A percentile compares a stretch with the other conserved stretches of the same genome.
These are phyloP conservation scores for Populus trichocarpa DNA, from an alignment of 441 rosid genomes.

Conservation along the genomic window DNA sequence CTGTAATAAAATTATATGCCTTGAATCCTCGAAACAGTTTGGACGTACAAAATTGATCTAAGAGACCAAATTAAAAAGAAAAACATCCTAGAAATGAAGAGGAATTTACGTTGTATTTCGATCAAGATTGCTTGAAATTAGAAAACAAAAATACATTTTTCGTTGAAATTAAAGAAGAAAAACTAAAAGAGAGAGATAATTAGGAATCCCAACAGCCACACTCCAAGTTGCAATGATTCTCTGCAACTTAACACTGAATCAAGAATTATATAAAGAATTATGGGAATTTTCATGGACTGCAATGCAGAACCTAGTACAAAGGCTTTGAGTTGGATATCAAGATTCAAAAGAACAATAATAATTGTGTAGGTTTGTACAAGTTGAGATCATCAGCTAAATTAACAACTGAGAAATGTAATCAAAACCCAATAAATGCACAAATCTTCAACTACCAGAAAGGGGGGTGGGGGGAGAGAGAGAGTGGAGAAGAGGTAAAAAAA, in stretches of 20 bases:
- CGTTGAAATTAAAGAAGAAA: no score
- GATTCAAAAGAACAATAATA: neutral
- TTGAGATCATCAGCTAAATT: conserved; percentile 18
- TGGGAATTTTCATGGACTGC: neutral
- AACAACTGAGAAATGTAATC: conserved; percentile 18
- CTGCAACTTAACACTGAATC: neutral
- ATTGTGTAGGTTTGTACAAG: conserved; percentile 25
- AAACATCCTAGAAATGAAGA: neutral
- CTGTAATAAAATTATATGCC: no score
- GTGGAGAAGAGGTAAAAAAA: neutral
- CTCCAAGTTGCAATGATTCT: neutral
- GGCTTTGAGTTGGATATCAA: neutral
- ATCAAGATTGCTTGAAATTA: neutral
- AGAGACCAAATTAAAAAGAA: neutral
- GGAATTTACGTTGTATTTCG: neutral
- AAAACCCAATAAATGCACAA: neutral
- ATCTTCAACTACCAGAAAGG: conserved; percentile 18
- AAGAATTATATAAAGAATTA: neutral
- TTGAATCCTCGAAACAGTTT: neutral
- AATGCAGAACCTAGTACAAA: neutral
- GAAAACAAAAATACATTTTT: neutral
- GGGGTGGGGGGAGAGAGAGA: neutral
- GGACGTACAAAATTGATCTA: neutral
- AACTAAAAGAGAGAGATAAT: neutral
- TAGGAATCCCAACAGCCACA: neutral